phyloP scores from a whole-genome alignment of 2,329 filamentous ascomycete genomes.

The Colletotrichum sp. region DNA sequence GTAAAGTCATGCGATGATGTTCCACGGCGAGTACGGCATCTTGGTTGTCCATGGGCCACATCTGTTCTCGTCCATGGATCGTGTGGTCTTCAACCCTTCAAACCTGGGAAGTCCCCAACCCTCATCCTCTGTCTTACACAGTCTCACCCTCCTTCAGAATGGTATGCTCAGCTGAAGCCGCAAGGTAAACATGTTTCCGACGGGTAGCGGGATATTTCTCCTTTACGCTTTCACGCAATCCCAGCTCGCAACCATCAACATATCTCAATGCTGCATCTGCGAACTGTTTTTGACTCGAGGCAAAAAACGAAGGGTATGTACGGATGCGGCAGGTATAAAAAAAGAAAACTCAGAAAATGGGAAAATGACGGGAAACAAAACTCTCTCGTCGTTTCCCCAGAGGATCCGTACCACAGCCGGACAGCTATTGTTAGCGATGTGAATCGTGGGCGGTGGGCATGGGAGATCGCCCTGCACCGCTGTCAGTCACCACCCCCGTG shows the following conservation, averaged over 20 bases:
- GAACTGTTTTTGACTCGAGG: not conserved
- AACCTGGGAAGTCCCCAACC: not conserved
- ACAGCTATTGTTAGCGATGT: not conserved
- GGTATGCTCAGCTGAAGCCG: not conserved
- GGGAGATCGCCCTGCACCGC: not conserved
- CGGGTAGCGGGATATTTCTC: not conserved
- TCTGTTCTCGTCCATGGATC: not conserved
- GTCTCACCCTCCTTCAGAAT: not conserved
- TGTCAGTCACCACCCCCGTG: not conserved
- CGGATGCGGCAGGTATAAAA: not conserved
- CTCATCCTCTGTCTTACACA: not conserved
- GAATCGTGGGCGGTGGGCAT: not conserved
- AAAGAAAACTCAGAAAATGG: not conserved
- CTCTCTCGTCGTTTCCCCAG: not conserved
- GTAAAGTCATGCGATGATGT: slow-evolving; percentile 5
- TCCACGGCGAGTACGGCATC: not conserved
- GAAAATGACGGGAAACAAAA: not conserved
- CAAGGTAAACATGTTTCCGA: slow-evolving; percentile 1
- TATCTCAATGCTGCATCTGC: not conserved
- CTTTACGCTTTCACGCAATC: slow-evolving; percentile 3
- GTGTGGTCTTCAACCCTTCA: not conserved
- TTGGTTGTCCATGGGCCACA: not conserved
- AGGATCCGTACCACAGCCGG: not conserved
- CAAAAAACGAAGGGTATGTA: not conserved
- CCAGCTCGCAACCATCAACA: not conserved